A percentile compares a stretch with the other conserved stretches of the same genome.
These are phyloP conservation scores for Solioccasus polychromus DNA, from an alignment of 768 basidiomycete species.

Conservation along the genomic window DNA sequence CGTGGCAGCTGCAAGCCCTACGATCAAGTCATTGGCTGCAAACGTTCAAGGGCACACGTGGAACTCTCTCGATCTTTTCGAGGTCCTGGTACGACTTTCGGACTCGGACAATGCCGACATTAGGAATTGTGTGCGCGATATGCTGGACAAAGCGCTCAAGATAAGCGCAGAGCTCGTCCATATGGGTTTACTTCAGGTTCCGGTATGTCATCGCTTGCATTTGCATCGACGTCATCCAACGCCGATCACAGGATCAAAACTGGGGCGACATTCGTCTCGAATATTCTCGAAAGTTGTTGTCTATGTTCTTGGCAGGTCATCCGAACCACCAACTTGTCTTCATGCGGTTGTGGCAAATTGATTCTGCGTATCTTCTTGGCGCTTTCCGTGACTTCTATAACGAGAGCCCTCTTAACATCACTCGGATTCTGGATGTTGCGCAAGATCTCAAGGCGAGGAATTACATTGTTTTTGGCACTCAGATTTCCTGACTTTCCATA, in stretches of 20 bases:
- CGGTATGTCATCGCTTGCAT: conserved; percentile 50
- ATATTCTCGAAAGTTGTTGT: conserved; percentile 79
- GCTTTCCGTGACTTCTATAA: conserved; percentile 92
- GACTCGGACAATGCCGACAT: conserved; percentile 72
- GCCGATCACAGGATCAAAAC: conserved; percentile 53
- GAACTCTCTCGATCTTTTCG: conserved; percentile 91
- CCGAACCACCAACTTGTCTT: conserved; percentile 97
- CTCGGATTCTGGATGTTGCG: conserved; percentile 90
- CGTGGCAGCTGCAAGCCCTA: conserved; percentile 78
- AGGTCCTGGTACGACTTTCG: conserved; percentile 79
- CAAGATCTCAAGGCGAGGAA: conserved; percentile 83
- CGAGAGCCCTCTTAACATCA: conserved; percentile 90
- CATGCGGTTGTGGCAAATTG: conserved; percentile 92
- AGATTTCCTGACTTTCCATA: conserved; percentile 28
- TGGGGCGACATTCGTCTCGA: conserved; percentile 90
- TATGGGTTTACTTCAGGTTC: conserved; percentile 88
- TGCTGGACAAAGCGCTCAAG: conserved; percentile 92
- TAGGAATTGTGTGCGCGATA: conserved; percentile 75
- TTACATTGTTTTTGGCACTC: neutral
- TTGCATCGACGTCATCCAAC: conserved; percentile 1
- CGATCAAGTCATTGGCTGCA: conserved; percentile 87
- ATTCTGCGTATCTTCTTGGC: conserved; percentile 79
- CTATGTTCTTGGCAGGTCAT: conserved; percentile 89
- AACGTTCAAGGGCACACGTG: conserved; percentile 91
- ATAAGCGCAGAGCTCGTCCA: conserved; percentile 93